Base-by-base conservation (phyloP, 108 stramenopile species). In the Skeletonema marinoi region DNA sequence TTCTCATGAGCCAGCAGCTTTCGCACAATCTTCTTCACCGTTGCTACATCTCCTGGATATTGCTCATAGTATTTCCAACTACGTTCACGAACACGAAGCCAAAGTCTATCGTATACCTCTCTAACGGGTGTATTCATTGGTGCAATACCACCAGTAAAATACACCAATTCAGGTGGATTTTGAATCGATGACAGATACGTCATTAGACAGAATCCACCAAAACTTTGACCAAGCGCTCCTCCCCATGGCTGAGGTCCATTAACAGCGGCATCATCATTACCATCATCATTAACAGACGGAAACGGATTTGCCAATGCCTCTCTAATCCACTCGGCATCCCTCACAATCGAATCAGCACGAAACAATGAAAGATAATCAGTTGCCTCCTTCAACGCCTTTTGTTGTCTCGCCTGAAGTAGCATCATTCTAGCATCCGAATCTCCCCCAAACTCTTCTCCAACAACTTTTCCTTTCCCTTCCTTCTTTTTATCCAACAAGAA, bases 131-230 rank as follows among this genome's bases (percentile, higher is more conserved):
- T 90, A 65, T 86, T 68, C 82, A 95, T 89, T 6, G 98, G 98
- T 1, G 98, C 93, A 61, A 98, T 90, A 0, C 98, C 98, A 42
- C 98, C 96, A 16, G 98, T 98, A 9, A 97, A 84, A 1, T 97
- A 83, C 33, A 86, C 86, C 14, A 91, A 65, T 60, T 71, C 80
- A 3, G 94, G 88, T 29, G 92, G 94, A 70, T 88, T 78, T 10
- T 75, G 62, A 36, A 93, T 75, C 63, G 75, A 82, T 6, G 94
- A 95, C 14, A 98, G 78, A 67, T 97, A 97, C 0, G 96, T 89
- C 86, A 95, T 91, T 16, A 94, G 74, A 71, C 96, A 97, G 73
- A 98, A 98, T 10, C 98, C 98, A 31, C 98, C 98, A 78, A 89
- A 98, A 42, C 86, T 88, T 83, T 98, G 97, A 19, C 96, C 97